Evolutionary conservation across 371 early-diverging fungal genomes (phyloP).

Genomic region (Rhizopus arrhizus): DNA sequence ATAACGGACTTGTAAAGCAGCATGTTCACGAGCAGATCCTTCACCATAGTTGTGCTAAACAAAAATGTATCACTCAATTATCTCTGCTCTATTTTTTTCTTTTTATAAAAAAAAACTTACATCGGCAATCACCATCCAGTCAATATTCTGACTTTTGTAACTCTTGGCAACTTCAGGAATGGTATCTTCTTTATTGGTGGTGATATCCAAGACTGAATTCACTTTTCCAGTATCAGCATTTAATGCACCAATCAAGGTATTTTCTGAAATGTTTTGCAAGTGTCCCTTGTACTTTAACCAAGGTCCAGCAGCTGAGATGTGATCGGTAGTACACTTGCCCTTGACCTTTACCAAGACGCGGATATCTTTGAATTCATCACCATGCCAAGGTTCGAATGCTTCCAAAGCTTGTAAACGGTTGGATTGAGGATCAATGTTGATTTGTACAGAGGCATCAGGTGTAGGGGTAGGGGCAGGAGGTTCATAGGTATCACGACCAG

Average conservation of each 20-base stretch:
- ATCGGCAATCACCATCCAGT: slow-evolving; percentile 94
- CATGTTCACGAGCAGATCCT: slow-evolving; percentile 97
- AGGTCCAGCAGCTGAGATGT: slow-evolving; percentile 94
- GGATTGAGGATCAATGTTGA: slow-evolving; percentile 74
- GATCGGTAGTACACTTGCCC: slow-evolving; percentile 98
- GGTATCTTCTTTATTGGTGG: slow-evolving; percentile 70
- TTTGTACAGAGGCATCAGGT: slow-evolving; percentile 56
- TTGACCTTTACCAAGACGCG: slow-evolving; percentile 88
- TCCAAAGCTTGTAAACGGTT: slow-evolving; percentile 85
- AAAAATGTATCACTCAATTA: slow-evolving; percentile 3
- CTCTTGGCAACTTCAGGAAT: slow-evolving; percentile 90
- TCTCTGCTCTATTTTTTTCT: background rate
- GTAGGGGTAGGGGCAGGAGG: slow-evolving; percentile 63
- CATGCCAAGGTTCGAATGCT: slow-evolving; percentile 80
- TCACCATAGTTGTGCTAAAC: slow-evolving; percentile 95
- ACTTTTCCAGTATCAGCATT: slow-evolving; percentile 90
- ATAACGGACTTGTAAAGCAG: slow-evolving; percentile 92
- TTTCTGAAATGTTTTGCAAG: slow-evolving; percentile 94
- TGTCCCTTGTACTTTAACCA: slow-evolving; percentile 98
- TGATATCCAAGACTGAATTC: slow-evolving; percentile 77
- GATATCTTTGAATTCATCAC: slow-evolving; percentile 75
- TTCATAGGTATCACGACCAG: slow-evolving; percentile 69
- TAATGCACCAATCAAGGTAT: slow-evolving; percentile 94
- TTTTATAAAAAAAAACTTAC: slow-evolving; percentile 6
- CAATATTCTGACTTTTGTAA: slow-evolving; percentile 79